Conservation (phyloP, 176 grass and related monocot genomes). For the Lolium perenne region DNA sequence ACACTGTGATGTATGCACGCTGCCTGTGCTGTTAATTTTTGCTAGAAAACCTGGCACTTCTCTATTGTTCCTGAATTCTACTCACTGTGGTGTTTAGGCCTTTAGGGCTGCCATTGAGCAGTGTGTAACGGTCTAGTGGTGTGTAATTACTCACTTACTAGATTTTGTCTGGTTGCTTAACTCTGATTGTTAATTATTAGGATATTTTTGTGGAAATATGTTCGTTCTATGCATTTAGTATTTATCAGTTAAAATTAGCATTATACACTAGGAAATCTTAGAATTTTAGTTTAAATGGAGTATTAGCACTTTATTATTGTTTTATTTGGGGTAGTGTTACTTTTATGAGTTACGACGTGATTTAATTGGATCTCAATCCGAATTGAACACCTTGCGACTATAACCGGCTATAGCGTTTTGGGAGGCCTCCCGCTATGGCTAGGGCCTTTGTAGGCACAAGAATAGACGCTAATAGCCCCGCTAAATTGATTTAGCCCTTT, state of each 20-base stretch:
- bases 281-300: background rate
- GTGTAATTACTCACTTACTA: background rate
- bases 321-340: background rate
- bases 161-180: slow-evolving; percentile 21
- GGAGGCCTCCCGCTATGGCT: too few relatives aligned
- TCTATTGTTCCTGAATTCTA: slow-evolving; percentile 14
- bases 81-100: background rate
- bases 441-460: too few relatives aligned
- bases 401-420: too few relatives aligned
- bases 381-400: background rate
- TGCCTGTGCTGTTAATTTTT: background rate
- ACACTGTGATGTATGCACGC: background rate
- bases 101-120: background rate
- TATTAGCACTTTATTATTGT: background rate
- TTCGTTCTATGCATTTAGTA: background rate
- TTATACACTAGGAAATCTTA: background rate
- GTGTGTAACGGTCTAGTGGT: background rate
- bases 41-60: background rate
- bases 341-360: background rate
- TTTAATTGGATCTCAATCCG: background rate
- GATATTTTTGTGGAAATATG: background rate
- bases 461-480: too few relatives aligned
- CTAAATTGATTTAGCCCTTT: too few relatives aligned
- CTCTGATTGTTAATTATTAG: slow-evolving; percentile 21
- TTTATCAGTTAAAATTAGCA: background rate